Percentiles rank a stretch among this genome's conserved stretches.
These are phyloP conservation scores for Melaleuca quinquenervia DNA, from an alignment of 345 rosid species.

Conservation along the genomic window DNA sequence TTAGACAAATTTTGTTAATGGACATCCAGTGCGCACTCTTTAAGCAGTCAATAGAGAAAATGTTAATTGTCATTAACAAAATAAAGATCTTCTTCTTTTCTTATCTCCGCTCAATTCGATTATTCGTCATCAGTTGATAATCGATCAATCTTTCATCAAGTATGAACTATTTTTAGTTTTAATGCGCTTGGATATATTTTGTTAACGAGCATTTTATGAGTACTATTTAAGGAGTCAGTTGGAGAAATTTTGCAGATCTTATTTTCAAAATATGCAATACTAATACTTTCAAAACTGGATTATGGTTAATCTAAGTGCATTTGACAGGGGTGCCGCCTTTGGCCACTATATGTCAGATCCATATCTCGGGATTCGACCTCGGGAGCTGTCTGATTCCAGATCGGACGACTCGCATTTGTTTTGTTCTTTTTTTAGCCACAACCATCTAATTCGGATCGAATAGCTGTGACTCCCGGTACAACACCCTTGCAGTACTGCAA, in stretches of 20 bases:
- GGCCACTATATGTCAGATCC: no score
- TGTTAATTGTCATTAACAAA: not conserved
- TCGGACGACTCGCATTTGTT: no score
- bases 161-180: not conserved
- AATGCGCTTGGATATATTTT: not conserved
- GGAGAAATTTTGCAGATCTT: not conserved
- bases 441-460: no score
- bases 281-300: not conserved
- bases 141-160: not conserved
- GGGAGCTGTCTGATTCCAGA: no score
- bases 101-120: not conserved
- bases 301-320: not conserved
- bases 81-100: not conserved
- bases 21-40: no score
- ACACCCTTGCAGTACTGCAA: no score
- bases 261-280: fast-evolving
- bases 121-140: not conserved
- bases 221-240: not conserved
- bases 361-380: no score
- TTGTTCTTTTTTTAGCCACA: no score
- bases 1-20: no score
- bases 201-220: not conserved
- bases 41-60: no score
- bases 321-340: not conserved
- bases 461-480: no score